A percentile compares a stretch with the other conserved stretches of the same genome.
Evolutionary conservation across 2,329 filamentous ascomycete species (phyloP).

Genomic region (Pseudogymnoascus sp.): DNA sequence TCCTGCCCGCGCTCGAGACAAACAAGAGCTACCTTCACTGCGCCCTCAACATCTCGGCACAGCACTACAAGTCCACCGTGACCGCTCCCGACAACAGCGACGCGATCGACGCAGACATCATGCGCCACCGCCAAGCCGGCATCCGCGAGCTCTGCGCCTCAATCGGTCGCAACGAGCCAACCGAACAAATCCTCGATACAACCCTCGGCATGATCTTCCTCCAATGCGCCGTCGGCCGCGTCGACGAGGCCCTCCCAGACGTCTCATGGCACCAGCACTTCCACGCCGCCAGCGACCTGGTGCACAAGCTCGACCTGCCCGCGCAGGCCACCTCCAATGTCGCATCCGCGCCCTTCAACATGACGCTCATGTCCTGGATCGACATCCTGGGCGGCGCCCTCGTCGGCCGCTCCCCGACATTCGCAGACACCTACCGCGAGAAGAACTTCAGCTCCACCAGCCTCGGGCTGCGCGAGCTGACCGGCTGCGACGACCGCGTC

Average conservation of each 20-base stretch:
- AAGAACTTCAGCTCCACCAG: slow-evolving; percentile 69
- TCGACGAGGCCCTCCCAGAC: slow-evolving; percentile 76
- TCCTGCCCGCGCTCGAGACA: slow-evolving; percentile 78
- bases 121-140: slow-evolving; percentile 83
- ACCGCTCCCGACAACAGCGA: slow-evolving; percentile 58
- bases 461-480: slow-evolving; percentile 77
- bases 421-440: slow-evolving; percentile 91
- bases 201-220: slow-evolving; percentile 95
- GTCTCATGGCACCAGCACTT: slow-evolving; percentile 98
- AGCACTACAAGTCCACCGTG: slow-evolving; percentile 68
- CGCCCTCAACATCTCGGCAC: slow-evolving; percentile 85
- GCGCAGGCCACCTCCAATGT: slow-evolving; percentile 34
- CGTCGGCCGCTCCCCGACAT: slow-evolving; percentile 74
- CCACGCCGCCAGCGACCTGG: slow-evolving; percentile 77
- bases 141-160: slow-evolving; percentile 80
- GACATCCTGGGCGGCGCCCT: slow-evolving; percentile 95
- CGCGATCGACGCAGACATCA: slow-evolving; percentile 81
- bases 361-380: slow-evolving; percentile 91
- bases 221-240: slow-evolving; percentile 81
- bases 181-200: slow-evolving; percentile 83
- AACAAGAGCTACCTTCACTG: slow-evolving; percentile 95
- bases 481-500: slow-evolving; percentile 94
- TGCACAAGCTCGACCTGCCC: slow-evolving; percentile 73
- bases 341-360: slow-evolving; percentile 71
- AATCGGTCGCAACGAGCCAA: slow-evolving; percentile 70